Evolutionary conservation across 768 basidiomycete genomes (phyloP).

Genomic region (Cytidiella melzeri): DNA sequence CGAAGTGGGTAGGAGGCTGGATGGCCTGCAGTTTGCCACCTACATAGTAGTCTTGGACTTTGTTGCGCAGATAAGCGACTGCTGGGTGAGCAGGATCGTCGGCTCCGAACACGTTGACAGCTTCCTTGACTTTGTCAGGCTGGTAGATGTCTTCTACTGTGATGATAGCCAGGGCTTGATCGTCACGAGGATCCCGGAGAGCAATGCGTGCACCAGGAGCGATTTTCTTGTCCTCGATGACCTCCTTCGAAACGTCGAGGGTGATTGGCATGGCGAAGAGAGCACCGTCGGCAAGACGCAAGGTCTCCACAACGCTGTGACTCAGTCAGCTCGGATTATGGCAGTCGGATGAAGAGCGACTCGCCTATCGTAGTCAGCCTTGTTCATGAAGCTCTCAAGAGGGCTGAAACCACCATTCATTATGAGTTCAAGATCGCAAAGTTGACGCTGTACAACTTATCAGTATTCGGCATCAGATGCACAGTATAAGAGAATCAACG

Average conservation of each 20-base stretch:
- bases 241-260: conserved; percentile 78
- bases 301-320: conserved; percentile 77
- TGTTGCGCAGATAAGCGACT: conserved; percentile 83
- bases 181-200: conserved; percentile 90
- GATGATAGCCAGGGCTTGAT: conserved; percentile 85
- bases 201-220: conserved; percentile 65
- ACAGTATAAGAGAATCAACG: not conserved
- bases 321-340: conserved; percentile 6
- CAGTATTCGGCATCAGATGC: not conserved
- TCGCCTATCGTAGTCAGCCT: conserved; percentile 82
- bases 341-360: not conserved
- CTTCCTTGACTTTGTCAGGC: conserved; percentile 86
- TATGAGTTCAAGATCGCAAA: conserved; percentile 96
- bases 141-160: conserved; percentile 88
- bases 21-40: conserved; percentile 94
- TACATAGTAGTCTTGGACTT: conserved; percentile 82
- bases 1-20: conserved; percentile 85
- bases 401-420: conserved; percentile 98
- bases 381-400: conserved; percentile 93
- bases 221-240: conserved; percentile 66
- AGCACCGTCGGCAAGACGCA: conserved; percentile 77
- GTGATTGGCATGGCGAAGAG: conserved; percentile 96
- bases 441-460: conserved; percentile 63
- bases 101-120: conserved; percentile 85
- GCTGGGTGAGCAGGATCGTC: conserved; percentile 95